Conservation (phyloP, 148 eudicot genomes). For the Rhododendron griersonianum region DNA sequence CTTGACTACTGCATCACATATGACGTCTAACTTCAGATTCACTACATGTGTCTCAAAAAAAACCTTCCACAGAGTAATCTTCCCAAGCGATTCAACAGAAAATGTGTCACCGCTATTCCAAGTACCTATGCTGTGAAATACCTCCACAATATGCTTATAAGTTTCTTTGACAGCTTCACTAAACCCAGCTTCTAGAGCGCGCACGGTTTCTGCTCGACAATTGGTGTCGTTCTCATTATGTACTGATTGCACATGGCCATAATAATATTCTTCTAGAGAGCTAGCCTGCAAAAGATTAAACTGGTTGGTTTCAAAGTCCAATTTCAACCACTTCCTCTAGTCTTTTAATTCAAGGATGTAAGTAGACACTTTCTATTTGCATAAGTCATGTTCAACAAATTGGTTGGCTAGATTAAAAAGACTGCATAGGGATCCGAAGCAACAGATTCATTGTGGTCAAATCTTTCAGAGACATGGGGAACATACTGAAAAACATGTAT, state of each 20-base stretch:
- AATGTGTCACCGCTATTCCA: slow-evolving; percentile 22
- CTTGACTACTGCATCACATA: slow-evolving; percentile 46
- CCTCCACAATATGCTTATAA: slow-evolving; percentile 27
- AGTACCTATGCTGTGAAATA: slow-evolving; percentile 38
- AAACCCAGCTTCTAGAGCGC: slow-evolving; percentile 33
- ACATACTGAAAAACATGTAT: not conserved
- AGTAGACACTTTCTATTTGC: not conserved
- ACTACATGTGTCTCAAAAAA: slow-evolving; percentile 47
- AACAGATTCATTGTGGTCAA: not conserved
- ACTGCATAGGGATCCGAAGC: not conserved
- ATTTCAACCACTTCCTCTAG: not conserved
- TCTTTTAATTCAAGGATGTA: not conserved
- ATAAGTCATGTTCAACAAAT: not conserved
- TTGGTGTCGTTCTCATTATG: slow-evolving; percentile 7
- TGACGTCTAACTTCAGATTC: slow-evolving; percentile 46
- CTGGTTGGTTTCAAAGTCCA: slow-evolving; percentile 6
- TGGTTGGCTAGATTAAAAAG: not conserved
- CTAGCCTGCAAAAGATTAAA: slow-evolving; percentile 40
- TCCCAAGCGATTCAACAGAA: slow-evolving; percentile 34
- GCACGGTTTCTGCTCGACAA: slow-evolving; percentile 9
- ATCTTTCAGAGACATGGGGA: not conserved
- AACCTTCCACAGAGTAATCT: slow-evolving; percentile 51
- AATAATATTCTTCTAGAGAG: slow-evolving; percentile 34
- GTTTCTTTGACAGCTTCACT: slow-evolving; percentile 31
- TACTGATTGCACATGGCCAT: slow-evolving; percentile 18